Percentiles rank a stretch among this genome's conserved stretches.
phyloP scores from a whole-genome alignment of 495 filamentous ascomycete species.

The Neurospora hispaniola region DNA sequence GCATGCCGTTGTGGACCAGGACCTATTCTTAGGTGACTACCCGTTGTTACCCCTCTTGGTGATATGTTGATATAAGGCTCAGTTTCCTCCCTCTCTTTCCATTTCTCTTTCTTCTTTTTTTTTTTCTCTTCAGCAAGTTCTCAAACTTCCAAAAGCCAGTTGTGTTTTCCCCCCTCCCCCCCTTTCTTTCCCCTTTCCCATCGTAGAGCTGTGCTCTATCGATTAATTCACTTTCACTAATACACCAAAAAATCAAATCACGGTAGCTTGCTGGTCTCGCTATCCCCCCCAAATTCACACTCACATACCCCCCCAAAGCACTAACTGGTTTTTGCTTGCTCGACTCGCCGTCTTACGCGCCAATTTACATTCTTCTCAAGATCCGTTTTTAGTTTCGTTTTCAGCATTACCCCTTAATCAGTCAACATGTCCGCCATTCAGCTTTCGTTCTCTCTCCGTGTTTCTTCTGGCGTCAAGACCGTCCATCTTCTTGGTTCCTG shows the following conservation, averaged over 20 bases:
- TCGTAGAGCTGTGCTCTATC: slow-evolving; percentile 45
- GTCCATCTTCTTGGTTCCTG: slow-evolving; percentile 96
- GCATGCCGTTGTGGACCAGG: slow-evolving; percentile 1
- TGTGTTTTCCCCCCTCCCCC: slow-evolving; percentile 39
- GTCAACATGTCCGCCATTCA: slow-evolving; percentile 74
- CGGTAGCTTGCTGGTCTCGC: slow-evolving; percentile 39
- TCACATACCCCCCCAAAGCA: slow-evolving; percentile 27
- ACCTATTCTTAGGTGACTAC: slow-evolving; percentile 14
- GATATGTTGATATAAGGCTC: slow-evolving; percentile 37
- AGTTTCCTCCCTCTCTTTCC: slow-evolving; percentile 25
- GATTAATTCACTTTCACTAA: slow-evolving; percentile 24
- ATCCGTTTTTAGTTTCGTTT: slow-evolving; percentile 25
- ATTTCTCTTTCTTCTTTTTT: slow-evolving; percentile 28
- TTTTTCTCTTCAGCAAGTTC: slow-evolving; percentile 64
- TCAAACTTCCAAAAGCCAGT: slow-evolving; percentile 56
- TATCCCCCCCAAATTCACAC: slow-evolving; percentile 21
- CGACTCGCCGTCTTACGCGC: slow-evolving; percentile 27
- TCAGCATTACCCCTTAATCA: slow-evolving; percentile 18
- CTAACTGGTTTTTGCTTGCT: slow-evolving; percentile 50
- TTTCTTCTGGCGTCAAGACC: slow-evolving; percentile 92
- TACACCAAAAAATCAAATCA: slow-evolving; percentile 27
- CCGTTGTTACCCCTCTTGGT: slow-evolving; percentile 12
- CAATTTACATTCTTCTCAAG: slow-evolving; percentile 17
- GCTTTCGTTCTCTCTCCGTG: slow-evolving; percentile 83
- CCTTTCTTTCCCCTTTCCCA: slow-evolving; percentile 39